Evolutionary conservation across 1,139 yeast genomes (phyloP).

Genomic region (Taiozyma sp.): DNA sequence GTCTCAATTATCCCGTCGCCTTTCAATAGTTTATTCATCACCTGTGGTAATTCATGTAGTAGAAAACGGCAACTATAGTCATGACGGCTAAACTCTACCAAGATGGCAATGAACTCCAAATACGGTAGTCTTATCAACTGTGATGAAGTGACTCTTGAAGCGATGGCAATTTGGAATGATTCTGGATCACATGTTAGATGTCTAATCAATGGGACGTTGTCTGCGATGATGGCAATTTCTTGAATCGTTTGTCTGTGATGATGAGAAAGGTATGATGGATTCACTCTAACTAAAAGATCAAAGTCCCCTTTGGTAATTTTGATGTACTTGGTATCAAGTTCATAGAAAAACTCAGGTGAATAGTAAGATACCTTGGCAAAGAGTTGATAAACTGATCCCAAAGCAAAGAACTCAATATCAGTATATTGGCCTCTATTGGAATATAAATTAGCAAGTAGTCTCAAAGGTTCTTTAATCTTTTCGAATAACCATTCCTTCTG

Average conservation of each 20-base stretch:
- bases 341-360: constrained; percentile 15
- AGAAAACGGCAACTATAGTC: constrained; percentile 24
- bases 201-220: constrained; percentile 24
- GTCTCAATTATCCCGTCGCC: constrained; percentile 27
- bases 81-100: constrained; percentile 25
- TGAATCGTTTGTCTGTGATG: constrained; percentile 20
- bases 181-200: constrained; percentile 23
- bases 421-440: constrained; percentile 15
- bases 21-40: constrained; percentile 29
- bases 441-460: constrained; percentile 20
- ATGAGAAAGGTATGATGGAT: constrained; percentile 27
- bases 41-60: constrained; percentile 25
- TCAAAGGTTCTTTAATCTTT: constrained; percentile 8
- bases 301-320: constrained; percentile 16
- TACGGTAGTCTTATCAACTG: constrained; percentile 28
- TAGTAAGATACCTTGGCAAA: constrained; percentile 27
- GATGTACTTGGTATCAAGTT: constrained; percentile 24
- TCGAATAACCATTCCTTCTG: constrained; percentile 11
- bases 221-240: constrained; percentile 19
- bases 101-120: constrained; percentile 30
- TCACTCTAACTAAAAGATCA: constrained; percentile 26
- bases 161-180: constrained; percentile 22
- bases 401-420: constrained; percentile 26
- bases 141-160: constrained; percentile 20
- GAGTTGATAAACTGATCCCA: constrained; percentile 24